phyloP scores from a whole-genome alignment of 2,329 filamentous ascomycete genomes.

The Xylariales sp. region DNA sequence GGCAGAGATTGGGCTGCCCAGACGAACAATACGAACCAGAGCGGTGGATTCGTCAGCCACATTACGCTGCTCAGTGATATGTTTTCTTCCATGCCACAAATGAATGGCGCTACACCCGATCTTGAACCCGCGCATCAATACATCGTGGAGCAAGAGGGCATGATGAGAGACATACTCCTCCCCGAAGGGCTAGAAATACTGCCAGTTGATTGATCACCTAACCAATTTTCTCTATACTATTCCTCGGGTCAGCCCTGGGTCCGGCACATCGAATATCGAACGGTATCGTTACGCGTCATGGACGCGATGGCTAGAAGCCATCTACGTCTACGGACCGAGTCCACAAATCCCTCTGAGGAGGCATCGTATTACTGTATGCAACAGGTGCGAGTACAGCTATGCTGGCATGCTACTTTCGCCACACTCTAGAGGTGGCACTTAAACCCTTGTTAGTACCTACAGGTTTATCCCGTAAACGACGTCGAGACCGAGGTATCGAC shows the following conservation, averaged over 20 bases:
- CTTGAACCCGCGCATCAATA: conserved; percentile 40
- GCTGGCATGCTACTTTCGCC: not conserved
- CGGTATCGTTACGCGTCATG: not conserved
- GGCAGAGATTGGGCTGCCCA: conserved; percentile 63
- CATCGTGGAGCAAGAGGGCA: conserved; percentile 35
- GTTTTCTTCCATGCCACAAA: conserved; percentile 47
- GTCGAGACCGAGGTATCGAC: not conserved
- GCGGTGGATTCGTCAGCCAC: conserved; percentile 55
- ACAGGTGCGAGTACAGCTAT: not conserved
- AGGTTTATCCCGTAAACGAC: not conserved
- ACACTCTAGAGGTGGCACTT: not conserved
- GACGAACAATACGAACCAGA: conserved; percentile 49
- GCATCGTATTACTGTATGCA: not conserved
- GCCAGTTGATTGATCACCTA: conserved; percentile 36
- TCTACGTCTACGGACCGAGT: not conserved
- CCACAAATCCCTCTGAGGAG: not conserved
- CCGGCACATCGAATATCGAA: not conserved
- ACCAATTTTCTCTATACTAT: not conserved
- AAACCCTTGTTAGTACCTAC: not conserved
- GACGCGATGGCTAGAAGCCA: conserved; percentile 2
- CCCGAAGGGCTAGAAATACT: conserved; percentile 39
- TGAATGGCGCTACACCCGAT: conserved; percentile 34
- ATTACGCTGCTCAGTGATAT: conserved; percentile 60
- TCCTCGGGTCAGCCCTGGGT: not conserved
- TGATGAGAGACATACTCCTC: conserved; percentile 40